Evolutionary conservation across 768 basidiomycete genomes (phyloP), one percentile per base, ranked within the genome.

Genomic region (Tylopilus rubrobrunneus): DNA sequence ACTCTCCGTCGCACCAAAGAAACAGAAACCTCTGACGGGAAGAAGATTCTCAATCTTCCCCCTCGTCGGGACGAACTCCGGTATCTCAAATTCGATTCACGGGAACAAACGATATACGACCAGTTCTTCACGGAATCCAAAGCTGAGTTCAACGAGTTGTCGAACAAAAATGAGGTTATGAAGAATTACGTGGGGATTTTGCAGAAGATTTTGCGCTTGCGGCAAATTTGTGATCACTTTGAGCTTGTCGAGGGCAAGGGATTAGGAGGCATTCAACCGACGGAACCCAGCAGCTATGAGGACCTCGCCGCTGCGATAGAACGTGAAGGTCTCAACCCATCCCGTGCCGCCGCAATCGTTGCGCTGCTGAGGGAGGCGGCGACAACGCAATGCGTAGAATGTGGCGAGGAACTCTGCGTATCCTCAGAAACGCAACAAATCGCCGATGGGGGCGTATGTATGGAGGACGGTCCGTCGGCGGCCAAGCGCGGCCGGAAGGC

Each of bases 141-240:
- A 73, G 88, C 90, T 45, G 90, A 95, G 71, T 98, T 98, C 69
- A 84, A 83, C 56, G 85, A 91, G 65, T 76, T 98, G 59, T 84
- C 88, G 29, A 78, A 85, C 70, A 91, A 88, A 71, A 92, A 95
- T 62, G 89, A 93, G 68, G 87, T 97, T 49, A 91, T 95, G 87
- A 97, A 97, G 81, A 98, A 97, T 67, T 97, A 96, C 66, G 97
- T 97, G 60, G 92, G 93, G 51, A 96, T 99, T 63, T 72, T 99
- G 60, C 96, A 98, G 72, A 94, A 95, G 77, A 91, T 98, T 53
- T 77, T 99, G 49, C 90, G 95, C 23, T 79, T 99, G 44, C 89
- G 97, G 50, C 96, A 98, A 75, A 98, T 98, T 46, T 99, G 97
- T 71, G 94, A 98, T 67, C 96, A 99, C 71, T 91, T 82, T 62